Percentiles rank a stretch among this genome's conserved stretches.
Evolutionary conservation across 495 filamentous ascomycete species (phyloP).

Genomic region (Staphylotrichum tortipilum): DNA sequence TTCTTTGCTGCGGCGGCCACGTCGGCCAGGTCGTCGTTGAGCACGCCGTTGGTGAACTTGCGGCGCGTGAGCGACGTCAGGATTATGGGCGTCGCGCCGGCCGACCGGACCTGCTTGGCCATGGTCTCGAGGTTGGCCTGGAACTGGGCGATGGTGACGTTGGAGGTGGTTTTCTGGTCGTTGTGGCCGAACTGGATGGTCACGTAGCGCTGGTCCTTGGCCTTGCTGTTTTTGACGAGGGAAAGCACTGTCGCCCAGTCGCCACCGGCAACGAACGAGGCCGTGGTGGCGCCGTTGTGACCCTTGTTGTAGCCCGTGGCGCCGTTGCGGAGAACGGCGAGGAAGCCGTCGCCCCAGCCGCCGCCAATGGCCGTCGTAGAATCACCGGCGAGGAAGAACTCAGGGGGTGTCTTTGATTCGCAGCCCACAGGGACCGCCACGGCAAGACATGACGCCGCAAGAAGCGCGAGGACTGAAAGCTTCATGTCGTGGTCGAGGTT

Average conservation of each 20-base stretch:
- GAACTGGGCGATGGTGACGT: neutral
- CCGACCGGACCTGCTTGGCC: neutral
- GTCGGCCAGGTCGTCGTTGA: slow-evolving; percentile 2
- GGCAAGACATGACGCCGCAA: neutral
- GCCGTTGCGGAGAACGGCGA: neutral
- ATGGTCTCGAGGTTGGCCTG: slow-evolving; percentile 1
- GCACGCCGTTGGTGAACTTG: neutral
- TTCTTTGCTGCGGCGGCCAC: neutral
- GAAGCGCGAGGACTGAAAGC: neutral
- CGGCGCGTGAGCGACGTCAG: slow-evolving; percentile 2
- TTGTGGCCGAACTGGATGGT: slow-evolving; percentile 5
- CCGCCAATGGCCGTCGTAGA: neutral
- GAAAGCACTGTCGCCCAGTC: neutral
- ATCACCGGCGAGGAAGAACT: slow-evolving; percentile 2
- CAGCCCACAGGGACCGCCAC: neutral
- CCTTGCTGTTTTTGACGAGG: neutral
- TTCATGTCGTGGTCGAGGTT: no score
- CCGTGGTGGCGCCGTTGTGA: neutral
- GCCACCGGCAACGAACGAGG: neutral
- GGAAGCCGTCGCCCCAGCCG: slow-evolving; percentile 1
- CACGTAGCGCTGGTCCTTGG: neutral
- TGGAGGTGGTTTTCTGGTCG: neutral
- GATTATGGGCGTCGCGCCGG: neutral
- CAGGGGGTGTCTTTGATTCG: neutral
- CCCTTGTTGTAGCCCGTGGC: neutral